Percentiles rank a stretch among this genome's conserved stretches.
Conservation (phyloP, 1,284 basidiomycete species). For the Pterulicium gracile region DNA sequence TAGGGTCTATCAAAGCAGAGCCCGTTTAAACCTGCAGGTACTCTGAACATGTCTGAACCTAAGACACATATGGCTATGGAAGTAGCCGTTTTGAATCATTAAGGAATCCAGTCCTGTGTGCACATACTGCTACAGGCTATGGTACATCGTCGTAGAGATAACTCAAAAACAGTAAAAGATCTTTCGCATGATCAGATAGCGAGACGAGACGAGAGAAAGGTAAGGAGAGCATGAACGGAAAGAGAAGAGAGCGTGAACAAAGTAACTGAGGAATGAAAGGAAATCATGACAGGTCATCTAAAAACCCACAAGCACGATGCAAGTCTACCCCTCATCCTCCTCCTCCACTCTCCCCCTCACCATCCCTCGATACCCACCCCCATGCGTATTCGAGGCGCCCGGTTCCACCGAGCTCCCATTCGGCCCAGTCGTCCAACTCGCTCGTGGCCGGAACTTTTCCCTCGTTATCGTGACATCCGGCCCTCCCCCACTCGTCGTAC, state of each 20-base stretch:
- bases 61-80: too few species aligned
- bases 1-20: too few species aligned
- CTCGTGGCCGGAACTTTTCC: neutral
- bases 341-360: constrained; percentile 1
- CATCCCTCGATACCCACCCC: too few species aligned
- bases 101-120: too few species aligned
- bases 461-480: neutral
- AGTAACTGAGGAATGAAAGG: neutral
- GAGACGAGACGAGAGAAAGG: neutral
- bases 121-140: too few species aligned
- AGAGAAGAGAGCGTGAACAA: neutral
- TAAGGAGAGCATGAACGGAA: neutral
- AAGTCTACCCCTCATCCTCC: neutral
- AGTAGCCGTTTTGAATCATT: too few species aligned
- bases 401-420: neutral
- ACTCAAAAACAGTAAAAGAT: too few species aligned
- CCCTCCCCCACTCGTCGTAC: neutral
- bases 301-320: constrained; percentile 1
- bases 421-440: neutral
- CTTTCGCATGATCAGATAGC: too few species aligned
- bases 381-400: too few species aligned
- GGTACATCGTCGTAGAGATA: too few species aligned
- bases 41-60: too few species aligned
- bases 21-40: too few species aligned
- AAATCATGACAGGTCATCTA: neutral